Conservation (phyloP, 176 grass and related monocot species). For the Avena sativa region DNA sequence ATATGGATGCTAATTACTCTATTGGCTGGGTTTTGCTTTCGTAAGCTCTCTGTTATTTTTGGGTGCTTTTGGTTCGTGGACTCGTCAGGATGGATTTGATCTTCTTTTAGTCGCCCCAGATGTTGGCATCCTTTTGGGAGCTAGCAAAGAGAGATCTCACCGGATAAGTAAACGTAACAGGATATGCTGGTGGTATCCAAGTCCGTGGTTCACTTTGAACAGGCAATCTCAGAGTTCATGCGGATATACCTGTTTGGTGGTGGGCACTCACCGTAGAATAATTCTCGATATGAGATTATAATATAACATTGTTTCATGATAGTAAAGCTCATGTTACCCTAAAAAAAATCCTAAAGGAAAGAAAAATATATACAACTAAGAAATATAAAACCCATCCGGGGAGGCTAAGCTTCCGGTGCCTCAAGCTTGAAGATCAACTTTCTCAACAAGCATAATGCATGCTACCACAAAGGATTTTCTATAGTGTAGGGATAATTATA, state of each 20-base stretch:
- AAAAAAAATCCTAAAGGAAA: background rate
- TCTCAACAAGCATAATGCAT: background rate
- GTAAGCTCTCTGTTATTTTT: background rate
- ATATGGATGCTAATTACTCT: slow-evolving; percentile 32
- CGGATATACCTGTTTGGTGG: background rate
- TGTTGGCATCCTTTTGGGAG: slow-evolving; percentile 32
- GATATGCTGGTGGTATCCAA: slow-evolving; percentile 18
- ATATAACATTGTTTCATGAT: no score
- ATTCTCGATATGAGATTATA: no score
- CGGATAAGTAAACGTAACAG: slow-evolving; percentile 32
- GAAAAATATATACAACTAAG: background rate
- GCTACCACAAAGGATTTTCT: background rate
- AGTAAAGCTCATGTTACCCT: no score
- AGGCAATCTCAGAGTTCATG: background rate
- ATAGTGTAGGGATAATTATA: background rate
- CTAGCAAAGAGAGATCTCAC: slow-evolving; percentile 22
- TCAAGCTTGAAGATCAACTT: background rate
- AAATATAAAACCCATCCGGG: background rate
- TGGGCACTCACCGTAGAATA: background rate
- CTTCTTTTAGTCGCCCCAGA: slow-evolving; percentile 34
- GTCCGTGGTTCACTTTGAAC: slow-evolving; percentile 34
- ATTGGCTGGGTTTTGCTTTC: slow-evolving; percentile 27
- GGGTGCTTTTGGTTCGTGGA: slow-evolving; percentile 18
- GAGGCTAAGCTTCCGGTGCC: background rate
- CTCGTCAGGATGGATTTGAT: background rate